phyloP scores from a whole-genome alignment of 129 eudicot species.

The Flaveria trinervia region DNA sequence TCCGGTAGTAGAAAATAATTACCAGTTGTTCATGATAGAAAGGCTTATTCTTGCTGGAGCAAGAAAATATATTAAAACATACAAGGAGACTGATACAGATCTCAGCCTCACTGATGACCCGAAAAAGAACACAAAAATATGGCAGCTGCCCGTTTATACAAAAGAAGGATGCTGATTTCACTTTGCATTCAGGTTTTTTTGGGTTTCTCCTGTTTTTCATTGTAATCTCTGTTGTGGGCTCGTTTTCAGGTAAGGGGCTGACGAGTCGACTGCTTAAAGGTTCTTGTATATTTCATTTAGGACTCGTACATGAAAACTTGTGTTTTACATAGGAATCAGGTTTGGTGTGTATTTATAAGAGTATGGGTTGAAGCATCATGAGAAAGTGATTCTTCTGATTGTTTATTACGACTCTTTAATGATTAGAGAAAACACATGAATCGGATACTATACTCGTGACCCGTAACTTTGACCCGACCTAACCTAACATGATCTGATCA shows the following conservation, averaged over 20 bases:
- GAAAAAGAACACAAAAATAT: slow-evolving; percentile 77
- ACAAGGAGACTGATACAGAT: slow-evolving; percentile 66
- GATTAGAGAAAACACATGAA: no score
- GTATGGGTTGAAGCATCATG: not conserved
- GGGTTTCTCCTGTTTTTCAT: not conserved
- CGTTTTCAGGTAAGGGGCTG: slow-evolving; percentile 2
- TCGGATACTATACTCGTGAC: no score
- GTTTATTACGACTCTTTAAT: no score
- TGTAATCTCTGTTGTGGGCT: slow-evolving; percentile 23
- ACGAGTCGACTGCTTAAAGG: slow-evolving; percentile 11
- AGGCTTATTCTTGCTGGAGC: slow-evolving; percentile 84
- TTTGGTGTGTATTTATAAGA: slow-evolving; percentile 14
- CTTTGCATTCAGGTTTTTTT: not conserved
- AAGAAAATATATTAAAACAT: slow-evolving; percentile 70
- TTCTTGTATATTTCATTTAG: slow-evolving; percentile 33
- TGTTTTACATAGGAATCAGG: slow-evolving; percentile 13
- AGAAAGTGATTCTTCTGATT: not conserved
- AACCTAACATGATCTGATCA: no score
- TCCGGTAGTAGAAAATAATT: slow-evolving; percentile 76
- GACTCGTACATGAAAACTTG: slow-evolving; percentile 15
- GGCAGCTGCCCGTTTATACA: slow-evolving; percentile 84
- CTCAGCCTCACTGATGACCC: slow-evolving; percentile 95
- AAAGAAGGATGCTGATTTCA: slow-evolving; percentile 52
- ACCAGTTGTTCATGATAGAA: slow-evolving; percentile 90
- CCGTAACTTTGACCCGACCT: no score